A percentile compares a stretch with the other conserved stretches of the same genome.
These are phyloP conservation scores for Psidium friedrichsthalianum DNA, from an alignment of 345 rosid genomes.

Conservation along the genomic window DNA sequence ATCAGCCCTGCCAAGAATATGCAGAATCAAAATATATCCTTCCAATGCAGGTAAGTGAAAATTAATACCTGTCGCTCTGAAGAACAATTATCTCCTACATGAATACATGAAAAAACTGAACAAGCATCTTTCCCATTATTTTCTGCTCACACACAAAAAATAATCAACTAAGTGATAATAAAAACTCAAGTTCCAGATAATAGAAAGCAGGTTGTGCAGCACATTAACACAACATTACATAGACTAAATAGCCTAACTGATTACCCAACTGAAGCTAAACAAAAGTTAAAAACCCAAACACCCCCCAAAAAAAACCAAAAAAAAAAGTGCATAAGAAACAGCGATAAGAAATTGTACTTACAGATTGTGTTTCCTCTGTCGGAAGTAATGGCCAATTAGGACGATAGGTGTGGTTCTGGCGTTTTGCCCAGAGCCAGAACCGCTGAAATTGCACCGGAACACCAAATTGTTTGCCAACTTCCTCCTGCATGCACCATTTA, in stretches of 20 bases:
- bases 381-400: too few relatives aligned
- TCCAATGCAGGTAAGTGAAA: too few relatives aligned
- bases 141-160: background rate
- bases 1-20: too few relatives aligned
- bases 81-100: too few relatives aligned
- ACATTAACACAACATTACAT: background rate
- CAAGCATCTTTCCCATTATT: background rate
- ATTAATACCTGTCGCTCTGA: too few relatives aligned
- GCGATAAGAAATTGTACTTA: too few relatives aligned
- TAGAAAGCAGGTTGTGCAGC: background rate
- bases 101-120: background rate
- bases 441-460: too few relatives aligned
- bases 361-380: too few relatives aligned
- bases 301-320: background rate
- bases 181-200: background rate
- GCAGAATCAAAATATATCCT: too few relatives aligned
- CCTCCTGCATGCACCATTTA: slow-evolving; percentile 43
- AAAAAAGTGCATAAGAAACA: background rate
- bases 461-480: slow-evolving; percentile 86
- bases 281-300: background rate
- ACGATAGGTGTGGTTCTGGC: too few relatives aligned
- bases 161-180: background rate
- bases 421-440: too few relatives aligned
- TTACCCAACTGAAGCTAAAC: background rate
- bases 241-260: too few relatives aligned